Conservation (phyloP, 2,329 filamentous ascomycete species). For the Neofusicoccum umdonicola region DNA sequence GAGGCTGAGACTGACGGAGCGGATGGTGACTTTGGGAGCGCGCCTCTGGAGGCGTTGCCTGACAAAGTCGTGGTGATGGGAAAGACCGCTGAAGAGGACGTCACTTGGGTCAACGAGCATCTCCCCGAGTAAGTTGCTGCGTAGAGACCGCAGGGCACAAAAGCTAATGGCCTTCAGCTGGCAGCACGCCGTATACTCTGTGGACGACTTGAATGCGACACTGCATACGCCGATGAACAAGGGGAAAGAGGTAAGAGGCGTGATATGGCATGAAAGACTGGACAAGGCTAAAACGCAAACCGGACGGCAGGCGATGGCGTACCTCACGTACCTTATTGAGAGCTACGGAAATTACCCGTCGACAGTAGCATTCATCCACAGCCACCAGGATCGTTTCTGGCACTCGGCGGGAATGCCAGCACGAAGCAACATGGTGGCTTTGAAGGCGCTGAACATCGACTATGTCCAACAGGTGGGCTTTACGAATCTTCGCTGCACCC, state of each 20-base stretch:
- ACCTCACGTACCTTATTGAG: conserved; percentile 27
- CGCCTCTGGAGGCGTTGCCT: not conserved
- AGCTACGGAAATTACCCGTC: conserved; percentile 25
- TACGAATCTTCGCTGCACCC: conserved; percentile 40
- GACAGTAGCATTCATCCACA: conserved; percentile 25
- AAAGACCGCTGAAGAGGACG: conserved; percentile 19
- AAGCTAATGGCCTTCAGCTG: conserved; percentile 7
- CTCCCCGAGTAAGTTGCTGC: conserved; percentile 11
- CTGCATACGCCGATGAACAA: conserved; percentile 24
- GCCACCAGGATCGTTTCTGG: conserved; percentile 19
- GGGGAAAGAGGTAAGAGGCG: conserved; percentile 20
- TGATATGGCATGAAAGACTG: not conserved
- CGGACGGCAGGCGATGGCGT: conserved; percentile 21
- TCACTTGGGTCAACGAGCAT: conserved; percentile 20
- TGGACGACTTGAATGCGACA: conserved; percentile 17
- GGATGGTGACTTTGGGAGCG: not conserved
- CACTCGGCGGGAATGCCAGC: conserved; percentile 18
- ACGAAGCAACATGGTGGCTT: conserved; percentile 6
- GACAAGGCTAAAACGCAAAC: not conserved
- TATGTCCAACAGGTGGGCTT: conserved; percentile 40
- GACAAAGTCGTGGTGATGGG: conserved; percentile 17
- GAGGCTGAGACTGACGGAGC: not conserved
- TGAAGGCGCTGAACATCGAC: conserved; percentile 32
- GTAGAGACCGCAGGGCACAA: too few species aligned
- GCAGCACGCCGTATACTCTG: conserved; percentile 19